phyloP scores from a whole-genome alignment of 2,329 filamentous ascomycete genomes.

The Cyclaneusma minus region DNA sequence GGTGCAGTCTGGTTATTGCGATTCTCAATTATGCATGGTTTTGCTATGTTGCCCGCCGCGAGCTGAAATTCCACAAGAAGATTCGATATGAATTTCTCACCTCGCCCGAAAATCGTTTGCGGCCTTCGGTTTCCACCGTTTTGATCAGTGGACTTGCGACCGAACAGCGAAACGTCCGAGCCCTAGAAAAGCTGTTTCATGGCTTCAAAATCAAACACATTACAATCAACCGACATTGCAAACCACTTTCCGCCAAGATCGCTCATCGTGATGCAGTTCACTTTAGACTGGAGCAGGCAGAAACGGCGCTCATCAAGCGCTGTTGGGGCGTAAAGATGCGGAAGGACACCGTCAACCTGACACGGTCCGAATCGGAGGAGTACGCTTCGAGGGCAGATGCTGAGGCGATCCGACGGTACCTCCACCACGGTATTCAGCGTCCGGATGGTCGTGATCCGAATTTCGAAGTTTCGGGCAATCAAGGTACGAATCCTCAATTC shows the following conservation, averaged over 20 bases:
- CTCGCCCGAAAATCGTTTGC: constrained; percentile 81
- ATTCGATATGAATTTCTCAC: constrained; percentile 90
- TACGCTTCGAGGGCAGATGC: constrained; percentile 20
- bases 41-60: constrained; percentile 73
- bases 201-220: constrained; percentile 93
- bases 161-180: constrained; percentile 79
- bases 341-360: constrained; percentile 18
- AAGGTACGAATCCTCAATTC: constrained; percentile 22
- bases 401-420: no score
- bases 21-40: constrained; percentile 68
- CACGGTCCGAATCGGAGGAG: constrained; percentile 12
- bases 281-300: constrained; percentile 56
- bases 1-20: constrained; percentile 72
- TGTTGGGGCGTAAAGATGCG: constrained; percentile 72
- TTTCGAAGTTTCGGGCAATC: no score
- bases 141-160: constrained; percentile 79
- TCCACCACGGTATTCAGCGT: no score
- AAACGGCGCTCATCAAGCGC: constrained; percentile 68
- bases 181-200: constrained; percentile 73
- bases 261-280: constrained; percentile 59
- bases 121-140: constrained; percentile 89
- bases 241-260: constrained; percentile 72
- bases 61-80: constrained; percentile 77
- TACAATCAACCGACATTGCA: constrained; percentile 88
- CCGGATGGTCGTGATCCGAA: no score